phyloP scores from a whole-genome alignment of 2,329 filamentous ascomycete species.

The Talaromyces piceae region DNA sequence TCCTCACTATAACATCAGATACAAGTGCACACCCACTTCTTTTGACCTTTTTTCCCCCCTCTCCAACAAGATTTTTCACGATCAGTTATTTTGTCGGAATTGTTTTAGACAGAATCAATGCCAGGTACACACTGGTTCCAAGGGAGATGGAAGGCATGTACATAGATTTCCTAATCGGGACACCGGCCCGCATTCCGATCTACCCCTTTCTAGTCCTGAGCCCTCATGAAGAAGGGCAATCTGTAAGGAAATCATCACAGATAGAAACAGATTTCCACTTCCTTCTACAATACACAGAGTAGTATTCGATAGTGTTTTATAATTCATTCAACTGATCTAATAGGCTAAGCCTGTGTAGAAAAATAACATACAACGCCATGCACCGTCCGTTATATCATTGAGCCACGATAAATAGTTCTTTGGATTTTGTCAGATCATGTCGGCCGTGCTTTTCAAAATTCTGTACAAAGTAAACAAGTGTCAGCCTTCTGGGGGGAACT shows the following conservation, averaged over 20 bases:
- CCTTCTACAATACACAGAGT: no score
- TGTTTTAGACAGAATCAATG: background rate
- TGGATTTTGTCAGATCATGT: background rate
- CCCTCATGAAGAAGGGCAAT: no score
- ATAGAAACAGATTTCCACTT: no score
- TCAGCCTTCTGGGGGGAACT: no score
- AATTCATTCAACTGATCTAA: no score
- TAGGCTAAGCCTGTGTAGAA: background rate
- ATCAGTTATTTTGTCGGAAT: no score
- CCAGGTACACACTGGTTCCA: background rate
- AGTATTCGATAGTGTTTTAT: no score
- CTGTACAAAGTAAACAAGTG: background rate
- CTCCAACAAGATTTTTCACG: no score
- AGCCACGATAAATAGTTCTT: background rate
- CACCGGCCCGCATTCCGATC: background rate
- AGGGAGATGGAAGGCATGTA: background rate
- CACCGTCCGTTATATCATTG: background rate
- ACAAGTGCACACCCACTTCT: no score
- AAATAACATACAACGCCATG: background rate
- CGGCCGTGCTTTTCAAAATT: background rate
- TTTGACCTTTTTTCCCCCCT: no score
- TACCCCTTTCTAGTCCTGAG: background rate
- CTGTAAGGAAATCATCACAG: no score
- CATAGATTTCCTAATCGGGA: background rate
- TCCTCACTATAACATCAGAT: no score